phyloP scores from a whole-genome alignment of 192 early-diverging fungal genomes.

The Paraglomus occultum region DNA sequence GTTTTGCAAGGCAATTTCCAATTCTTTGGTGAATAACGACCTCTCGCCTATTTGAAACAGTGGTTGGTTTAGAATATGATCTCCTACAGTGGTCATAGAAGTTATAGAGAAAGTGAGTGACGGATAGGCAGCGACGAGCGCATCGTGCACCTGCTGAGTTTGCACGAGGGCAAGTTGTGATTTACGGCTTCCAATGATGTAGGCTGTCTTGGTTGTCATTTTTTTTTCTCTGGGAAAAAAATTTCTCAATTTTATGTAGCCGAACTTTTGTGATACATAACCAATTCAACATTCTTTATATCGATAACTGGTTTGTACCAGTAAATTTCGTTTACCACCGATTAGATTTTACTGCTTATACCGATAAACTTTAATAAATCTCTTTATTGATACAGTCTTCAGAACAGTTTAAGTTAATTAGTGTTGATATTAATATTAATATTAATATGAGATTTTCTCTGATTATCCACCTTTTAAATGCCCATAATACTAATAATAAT shows the following conservation, averaged over 20 bases:
- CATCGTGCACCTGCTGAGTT: slow-evolving; percentile 63
- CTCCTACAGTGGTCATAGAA: slow-evolving; percentile 71
- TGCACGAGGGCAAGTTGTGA: slow-evolving; percentile 89
- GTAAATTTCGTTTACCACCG: too few relatives aligned
- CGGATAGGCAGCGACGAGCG: slow-evolving; percentile 52
- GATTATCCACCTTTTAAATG: too few relatives aligned
- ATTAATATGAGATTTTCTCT: too few relatives aligned
- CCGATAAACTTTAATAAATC: too few relatives aligned
- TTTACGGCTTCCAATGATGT: slow-evolving; percentile 76
- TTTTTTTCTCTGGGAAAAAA: not conserved
- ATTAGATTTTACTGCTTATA: too few relatives aligned
- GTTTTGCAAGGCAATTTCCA: slow-evolving; percentile 73
- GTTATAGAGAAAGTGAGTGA: slow-evolving; percentile 46
- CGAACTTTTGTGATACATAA: too few relatives aligned
- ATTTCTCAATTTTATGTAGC: not conserved
- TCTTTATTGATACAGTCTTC: too few relatives aligned
- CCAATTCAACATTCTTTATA: too few relatives aligned
- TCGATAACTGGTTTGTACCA: too few relatives aligned
- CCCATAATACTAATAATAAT: too few relatives aligned
- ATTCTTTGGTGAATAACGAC: slow-evolving; percentile 87
- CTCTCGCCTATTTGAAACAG: slow-evolving; percentile 91
- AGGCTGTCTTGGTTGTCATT: slow-evolving; percentile 31
- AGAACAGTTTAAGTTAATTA: too few relatives aligned
- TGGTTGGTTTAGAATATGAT: slow-evolving; percentile 79
- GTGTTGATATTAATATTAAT: too few relatives aligned